Conservation (phyloP, 2,329 filamentous ascomycete species). For the Penicillium verrucosum region DNA sequence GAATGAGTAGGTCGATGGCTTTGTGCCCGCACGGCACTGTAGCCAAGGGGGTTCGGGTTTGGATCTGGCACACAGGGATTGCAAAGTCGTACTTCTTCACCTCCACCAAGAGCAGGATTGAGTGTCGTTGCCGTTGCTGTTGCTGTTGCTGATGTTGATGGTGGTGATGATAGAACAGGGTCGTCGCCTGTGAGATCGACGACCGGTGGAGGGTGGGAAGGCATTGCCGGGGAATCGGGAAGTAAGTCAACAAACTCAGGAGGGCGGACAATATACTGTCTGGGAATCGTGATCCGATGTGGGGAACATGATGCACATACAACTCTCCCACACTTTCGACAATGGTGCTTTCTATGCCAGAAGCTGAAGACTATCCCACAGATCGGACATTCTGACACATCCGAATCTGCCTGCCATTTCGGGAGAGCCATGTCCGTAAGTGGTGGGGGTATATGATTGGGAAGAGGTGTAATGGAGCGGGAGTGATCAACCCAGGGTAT, state of each 20-base stretch:
- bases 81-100: conserved; percentile 67
- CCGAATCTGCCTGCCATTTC: conserved; percentile 82
- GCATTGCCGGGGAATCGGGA: conserved; percentile 43
- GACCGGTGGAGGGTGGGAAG: conserved; percentile 41
- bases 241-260: conserved; percentile 47
- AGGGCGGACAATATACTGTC: conserved; percentile 86
- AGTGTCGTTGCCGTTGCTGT: conserved; percentile 7
- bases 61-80: conserved; percentile 72
- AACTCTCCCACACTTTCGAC: conserved; percentile 91
- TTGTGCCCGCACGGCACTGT: conserved; percentile 23
- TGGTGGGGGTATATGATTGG: neutral
- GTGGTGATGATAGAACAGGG: conserved; percentile 21
- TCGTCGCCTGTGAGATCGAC: conserved; percentile 48
- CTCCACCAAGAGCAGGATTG: conserved; percentile 58
- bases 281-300: conserved; percentile 89
- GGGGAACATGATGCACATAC: conserved; percentile 89
- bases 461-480: neutral
- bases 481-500: conserved; percentile 9
- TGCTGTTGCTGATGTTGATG: conserved; percentile 7
- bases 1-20: conserved; percentile 23
- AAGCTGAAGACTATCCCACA: conserved; percentile 77
- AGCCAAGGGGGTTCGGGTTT: conserved; percentile 52
- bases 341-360: conserved; percentile 88
- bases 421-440: conserved; percentile 49
- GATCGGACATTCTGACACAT: conserved; percentile 80